Evolutionary conservation across 257 asterid genomes (phyloP).

Genomic region (Solanum clarkiae): DNA sequence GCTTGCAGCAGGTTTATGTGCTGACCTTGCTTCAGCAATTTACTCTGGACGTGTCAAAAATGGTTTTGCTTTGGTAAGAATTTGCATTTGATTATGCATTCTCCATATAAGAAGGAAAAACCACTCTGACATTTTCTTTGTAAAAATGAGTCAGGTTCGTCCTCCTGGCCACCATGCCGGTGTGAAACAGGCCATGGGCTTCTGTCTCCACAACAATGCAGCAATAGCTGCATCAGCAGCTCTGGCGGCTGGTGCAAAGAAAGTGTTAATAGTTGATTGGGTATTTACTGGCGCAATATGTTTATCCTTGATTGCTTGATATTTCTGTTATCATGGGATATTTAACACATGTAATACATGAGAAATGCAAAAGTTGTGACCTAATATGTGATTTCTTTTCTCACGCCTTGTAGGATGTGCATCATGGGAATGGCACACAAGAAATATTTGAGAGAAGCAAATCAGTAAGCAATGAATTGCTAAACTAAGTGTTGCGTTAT

Average conservation of each 20-base stretch:
- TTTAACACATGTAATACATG: background rate
- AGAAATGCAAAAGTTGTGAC: background rate
- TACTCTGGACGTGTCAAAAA: conserved; percentile 68
- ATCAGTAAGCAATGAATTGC: conserved; percentile 45
- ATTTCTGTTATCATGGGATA: background rate
- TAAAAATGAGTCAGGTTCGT: conserved; percentile 58
- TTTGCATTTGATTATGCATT: background rate
- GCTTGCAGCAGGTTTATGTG: conserved; percentile 97
- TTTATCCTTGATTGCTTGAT: background rate
- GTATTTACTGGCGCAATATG: conserved; percentile 19
- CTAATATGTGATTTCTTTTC: background rate
- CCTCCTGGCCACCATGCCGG: conserved; percentile 99
- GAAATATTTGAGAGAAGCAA: conserved; percentile 82
- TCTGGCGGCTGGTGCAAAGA: conserved; percentile 89
- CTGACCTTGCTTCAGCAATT: conserved; percentile 86
- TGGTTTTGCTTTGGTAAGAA: conserved; percentile 95
- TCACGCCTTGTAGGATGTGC: conserved; percentile 67
- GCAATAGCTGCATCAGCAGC: conserved; percentile 96
- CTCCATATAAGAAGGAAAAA: background rate
- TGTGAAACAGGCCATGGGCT: conserved; percentile 94
- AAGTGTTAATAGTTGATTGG: conserved; percentile 90
- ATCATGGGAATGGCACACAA: conserved; percentile 99
- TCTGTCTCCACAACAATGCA: conserved; percentile 97
- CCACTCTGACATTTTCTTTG: conserved; percentile 7
- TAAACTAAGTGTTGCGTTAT: background rate